Conservation (phyloP, 345 rosid genomes). For the Gossypium herbaceum region DNA sequence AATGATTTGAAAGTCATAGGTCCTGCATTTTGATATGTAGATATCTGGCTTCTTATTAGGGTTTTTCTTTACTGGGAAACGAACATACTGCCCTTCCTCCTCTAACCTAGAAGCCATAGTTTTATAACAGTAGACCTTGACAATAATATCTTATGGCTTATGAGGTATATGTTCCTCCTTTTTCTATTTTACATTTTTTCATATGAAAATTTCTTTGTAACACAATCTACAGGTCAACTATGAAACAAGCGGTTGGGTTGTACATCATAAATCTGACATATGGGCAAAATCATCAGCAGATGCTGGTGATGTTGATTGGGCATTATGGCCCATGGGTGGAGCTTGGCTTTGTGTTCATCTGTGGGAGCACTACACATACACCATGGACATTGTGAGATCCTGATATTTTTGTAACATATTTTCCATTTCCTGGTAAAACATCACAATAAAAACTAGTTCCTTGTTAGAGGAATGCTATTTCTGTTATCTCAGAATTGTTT, state of each 20-base stretch:
- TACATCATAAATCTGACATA: slow-evolving; percentile 79
- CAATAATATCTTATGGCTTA: background rate
- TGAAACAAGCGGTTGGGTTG: slow-evolving; percentile 82
- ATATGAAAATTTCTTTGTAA: background rate
- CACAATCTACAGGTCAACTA: slow-evolving; percentile 66
- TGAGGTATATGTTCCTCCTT: background rate
- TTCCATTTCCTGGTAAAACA: background rate
- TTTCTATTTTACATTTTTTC: background rate
- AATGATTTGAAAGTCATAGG: background rate
- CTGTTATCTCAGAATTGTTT: background rate
- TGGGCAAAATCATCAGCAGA: slow-evolving; percentile 94
- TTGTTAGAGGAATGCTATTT: background rate
- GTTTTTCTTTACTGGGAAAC: background rate
- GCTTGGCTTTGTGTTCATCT: slow-evolving; percentile 95
- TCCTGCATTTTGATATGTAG: background rate
- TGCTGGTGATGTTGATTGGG: slow-evolving; percentile 70
- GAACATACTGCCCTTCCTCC: background rate
- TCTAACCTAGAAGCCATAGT: background rate
- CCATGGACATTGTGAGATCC: slow-evolving; percentile 68
- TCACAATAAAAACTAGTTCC: background rate
- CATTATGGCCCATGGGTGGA: slow-evolving; percentile 99
- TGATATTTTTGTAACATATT: background rate
- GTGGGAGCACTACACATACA: slow-evolving; percentile 88
- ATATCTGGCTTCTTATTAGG: background rate
- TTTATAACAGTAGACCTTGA: background rate